These are phyloP conservation scores for Uromyces viciae-fabae DNA, from an alignment of 1,284 basidiomycete genomes.

Conservation along the genomic window DNA sequence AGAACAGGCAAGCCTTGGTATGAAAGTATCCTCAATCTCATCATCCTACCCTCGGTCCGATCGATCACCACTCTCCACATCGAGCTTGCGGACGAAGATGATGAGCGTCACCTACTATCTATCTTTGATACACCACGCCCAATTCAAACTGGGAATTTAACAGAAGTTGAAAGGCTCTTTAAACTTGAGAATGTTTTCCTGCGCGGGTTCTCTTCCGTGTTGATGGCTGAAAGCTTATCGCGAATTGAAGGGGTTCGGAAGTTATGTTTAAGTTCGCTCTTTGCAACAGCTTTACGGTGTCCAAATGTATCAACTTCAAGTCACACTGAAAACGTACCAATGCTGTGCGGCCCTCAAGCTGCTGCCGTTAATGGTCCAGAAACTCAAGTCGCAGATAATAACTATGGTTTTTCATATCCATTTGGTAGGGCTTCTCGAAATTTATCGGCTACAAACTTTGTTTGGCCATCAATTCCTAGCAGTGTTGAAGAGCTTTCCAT, in stretches of 20 bases:
- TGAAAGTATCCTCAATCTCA: conserved; percentile 33
- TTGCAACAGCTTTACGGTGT: conserved; percentile 33
- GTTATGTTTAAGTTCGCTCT: conserved; percentile 41
- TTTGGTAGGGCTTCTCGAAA: neutral
- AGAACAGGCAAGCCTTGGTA: conserved; percentile 36
- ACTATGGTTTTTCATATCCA: neutral
- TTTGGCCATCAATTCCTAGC: conserved; percentile 37
- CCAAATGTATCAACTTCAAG: neutral
- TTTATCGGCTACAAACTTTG: conserved; percentile 5
- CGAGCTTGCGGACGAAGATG: conserved; percentile 40
- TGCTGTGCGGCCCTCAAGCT: neutral
- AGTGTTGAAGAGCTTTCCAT: conserved; percentile 41
- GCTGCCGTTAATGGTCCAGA: neutral
- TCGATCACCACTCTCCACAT: conserved; percentile 39
- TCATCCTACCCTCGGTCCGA: conserved; percentile 26
- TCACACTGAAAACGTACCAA: neutral
- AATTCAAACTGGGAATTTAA: neutral
- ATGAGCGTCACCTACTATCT: conserved; percentile 32
- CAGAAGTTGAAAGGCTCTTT: neutral
- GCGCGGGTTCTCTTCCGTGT: conserved; percentile 28
- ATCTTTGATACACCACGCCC: conserved; percentile 12
- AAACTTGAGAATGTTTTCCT: conserved; percentile 28
- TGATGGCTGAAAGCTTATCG: conserved; percentile 42
- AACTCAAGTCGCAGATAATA: neutral
- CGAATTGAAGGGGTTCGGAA: conserved; percentile 17